Base-by-base conservation (phyloP, 2,329 filamentous ascomycete genomes). In the Diaporthe humulicola region DNA sequence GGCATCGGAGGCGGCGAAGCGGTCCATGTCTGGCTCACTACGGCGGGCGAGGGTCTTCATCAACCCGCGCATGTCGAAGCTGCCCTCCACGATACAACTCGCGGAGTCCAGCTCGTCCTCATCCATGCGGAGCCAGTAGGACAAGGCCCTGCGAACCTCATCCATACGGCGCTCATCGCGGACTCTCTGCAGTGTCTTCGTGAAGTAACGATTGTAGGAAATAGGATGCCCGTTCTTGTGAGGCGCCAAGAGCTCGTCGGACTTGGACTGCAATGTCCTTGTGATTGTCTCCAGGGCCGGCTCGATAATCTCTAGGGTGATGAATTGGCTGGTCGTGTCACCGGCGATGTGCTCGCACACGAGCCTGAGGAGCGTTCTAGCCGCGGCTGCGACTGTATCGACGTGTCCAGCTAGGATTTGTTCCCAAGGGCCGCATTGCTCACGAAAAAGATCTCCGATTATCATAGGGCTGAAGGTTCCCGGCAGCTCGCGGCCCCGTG, bases 191-290 rank as follows among this genome's bases (percentile, higher is more conserved):
- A 88, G 79, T 0, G 78, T 81, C 19, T 87, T 80, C 0, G 82
- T 83, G 36, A 87, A 88, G 48, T 87, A 81, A 22, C 86, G 80
- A 54, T 90, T 89, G 76, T 91, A 91, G 0, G 88, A 91, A 48
- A 90, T 88, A 0, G 88, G 88, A 77, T 90, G 87, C 15, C 48
- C 19, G 1, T 50, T 60, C 4, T 75, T 71, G 67, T 85, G 86
- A 4, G 85, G 84, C 0, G 72, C 76, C 0, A 87, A 78, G 0
- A 88, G 77, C 67, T 88, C 86, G 0, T 82, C 74, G 0, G 87
- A 74, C 75, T 87, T 88, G 0, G 33, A 58, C 3, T 80, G 73
- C 0, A 87, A 79, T 0, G 78, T 3, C 0, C 56, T 61, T 9
- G 79, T 78, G 54, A 81, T 83, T 1, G 22, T 25, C 2, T 78